A percentile compares a stretch with the other conserved stretches of the same genome.
Conservation (phyloP, 176 grass and related monocot genomes). For the Carex cristatella region DNA sequence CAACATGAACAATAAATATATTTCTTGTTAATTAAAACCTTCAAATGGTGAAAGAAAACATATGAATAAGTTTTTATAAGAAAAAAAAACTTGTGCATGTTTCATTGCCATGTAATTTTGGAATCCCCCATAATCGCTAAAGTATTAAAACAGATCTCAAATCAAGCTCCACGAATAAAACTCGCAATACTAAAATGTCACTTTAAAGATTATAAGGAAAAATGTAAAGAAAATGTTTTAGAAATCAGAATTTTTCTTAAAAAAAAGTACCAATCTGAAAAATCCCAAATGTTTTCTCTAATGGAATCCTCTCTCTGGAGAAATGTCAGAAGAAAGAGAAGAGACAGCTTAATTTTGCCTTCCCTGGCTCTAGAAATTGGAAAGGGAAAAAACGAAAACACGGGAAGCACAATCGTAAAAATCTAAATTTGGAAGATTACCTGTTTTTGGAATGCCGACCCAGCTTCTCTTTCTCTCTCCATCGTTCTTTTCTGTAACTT, state of each 20-base stretch:
- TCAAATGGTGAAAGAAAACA: background rate
- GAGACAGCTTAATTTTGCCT: background rate
- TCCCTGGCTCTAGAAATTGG: background rate
- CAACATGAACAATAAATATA: background rate
- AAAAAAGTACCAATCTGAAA: background rate
- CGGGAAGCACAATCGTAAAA: background rate
- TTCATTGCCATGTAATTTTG: background rate
- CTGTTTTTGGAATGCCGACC: background rate
- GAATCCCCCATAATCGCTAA: background rate
- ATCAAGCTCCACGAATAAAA: background rate
- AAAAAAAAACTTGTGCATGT: background rate
- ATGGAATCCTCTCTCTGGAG: slow-evolving; percentile 3
- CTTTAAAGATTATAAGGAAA: background rate
- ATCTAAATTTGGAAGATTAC: slow-evolving; percentile 13
- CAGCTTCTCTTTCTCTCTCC: background rate
- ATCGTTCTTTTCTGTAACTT: slow-evolving; percentile 7
- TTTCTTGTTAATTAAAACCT: background rate
- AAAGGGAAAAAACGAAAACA: background rate
- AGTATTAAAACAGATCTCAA: background rate
- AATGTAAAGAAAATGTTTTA: background rate
- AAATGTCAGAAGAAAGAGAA: slow-evolving; percentile 17
- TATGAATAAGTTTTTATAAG: background rate
- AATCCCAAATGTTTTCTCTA: background rate
- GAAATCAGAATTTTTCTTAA: background rate
- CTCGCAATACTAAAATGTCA: background rate